Evolutionary conservation across 129 eudicot genomes (phyloP), one percentile per base, ranked within the genome.

Genomic region (Helianthus tuberosus): DNA sequence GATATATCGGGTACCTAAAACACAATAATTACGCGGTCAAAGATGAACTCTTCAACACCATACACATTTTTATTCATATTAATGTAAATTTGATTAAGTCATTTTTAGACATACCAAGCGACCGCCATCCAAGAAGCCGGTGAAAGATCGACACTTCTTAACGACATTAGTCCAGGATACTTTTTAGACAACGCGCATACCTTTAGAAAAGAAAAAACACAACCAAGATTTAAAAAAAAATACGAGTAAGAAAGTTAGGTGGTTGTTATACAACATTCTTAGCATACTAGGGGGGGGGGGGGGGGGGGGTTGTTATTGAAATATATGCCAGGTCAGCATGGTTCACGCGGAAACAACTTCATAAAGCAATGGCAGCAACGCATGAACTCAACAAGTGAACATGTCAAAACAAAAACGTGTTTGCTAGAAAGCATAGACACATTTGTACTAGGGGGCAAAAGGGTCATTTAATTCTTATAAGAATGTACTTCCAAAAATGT

Each of bases 1-100:
- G 98, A 80, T 92, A 92, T 64, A 92, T 92, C 4, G 98, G 98
- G 61, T 92, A 92, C 98, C 98, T 92, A 72, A 27, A 49, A 23
- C 44, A 77, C 35, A 29, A 29, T 5, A 5, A 72, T 54, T 76
- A 55, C 8, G 8, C 41, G 38, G 35, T 64, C 9, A 29, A 66
- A 38, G 36, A 64, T 38, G 68, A 38, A 14, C 29, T 7, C 25
- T 63, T 35, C 13, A 14, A 38, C 68, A 64, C n/a, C 68, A 64
- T 14, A 3, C 15, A 14, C 9, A 3, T 25, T 58, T 58, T 4
- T 25, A 6, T 58, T 11, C n/a, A 58, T 23, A 58, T 9, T 29
- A 60, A 59, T 10, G 64, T 25, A 27, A 58, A 58, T 11, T 9
- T 2, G 15, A 11, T 25, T 47, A 3, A 7, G 9, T 23, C 6